phyloP scores from a whole-genome alignment of 495 filamentous ascomycete genomes.

The Xylaria sp. region DNA sequence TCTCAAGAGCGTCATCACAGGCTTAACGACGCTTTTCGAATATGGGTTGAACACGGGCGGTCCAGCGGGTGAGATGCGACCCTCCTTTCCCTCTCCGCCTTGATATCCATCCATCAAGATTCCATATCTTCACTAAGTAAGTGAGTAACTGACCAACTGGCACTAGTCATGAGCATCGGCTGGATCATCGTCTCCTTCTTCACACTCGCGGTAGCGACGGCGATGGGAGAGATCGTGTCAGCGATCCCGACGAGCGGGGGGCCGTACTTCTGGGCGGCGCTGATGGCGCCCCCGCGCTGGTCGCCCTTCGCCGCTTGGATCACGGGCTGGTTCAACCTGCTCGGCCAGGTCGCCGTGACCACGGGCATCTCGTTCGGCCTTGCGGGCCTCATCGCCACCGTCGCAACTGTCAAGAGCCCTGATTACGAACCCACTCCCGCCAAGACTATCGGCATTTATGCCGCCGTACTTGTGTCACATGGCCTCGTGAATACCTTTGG shows the following conservation, averaged over 20 bases:
- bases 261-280: constrained; percentile 72
- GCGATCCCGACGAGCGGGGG: constrained; percentile 70
- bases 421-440: constrained; percentile 56
- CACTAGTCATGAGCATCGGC: constrained; percentile 41
- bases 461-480: constrained; percentile 64
- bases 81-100: constrained; percentile 8
- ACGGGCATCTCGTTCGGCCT: constrained; percentile 72
- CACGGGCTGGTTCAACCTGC: constrained; percentile 69
- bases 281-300: constrained; percentile 62
- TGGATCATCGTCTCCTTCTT: constrained; percentile 69
- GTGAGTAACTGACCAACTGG: background rate
- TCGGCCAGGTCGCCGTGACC: constrained; percentile 70
- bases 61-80: constrained; percentile 58
- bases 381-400: constrained; percentile 65
- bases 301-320: constrained; percentile 69
- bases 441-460: constrained; percentile 67
- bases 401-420: constrained; percentile 61
- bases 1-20: constrained; percentile 66
- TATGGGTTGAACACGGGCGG: constrained; percentile 66
- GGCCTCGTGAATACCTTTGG: constrained; percentile 67
- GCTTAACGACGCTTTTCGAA: constrained; percentile 63
- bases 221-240: constrained; percentile 72
- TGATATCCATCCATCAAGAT: background rate
- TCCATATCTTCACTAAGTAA: background rate
- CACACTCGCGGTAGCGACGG: constrained; percentile 62